Percentiles rank a stretch among this genome's conserved stretches.
Evolutionary conservation across 441 rosid genomes (phyloP).

Genomic region (Bocquillonia castaneifolia): DNA sequence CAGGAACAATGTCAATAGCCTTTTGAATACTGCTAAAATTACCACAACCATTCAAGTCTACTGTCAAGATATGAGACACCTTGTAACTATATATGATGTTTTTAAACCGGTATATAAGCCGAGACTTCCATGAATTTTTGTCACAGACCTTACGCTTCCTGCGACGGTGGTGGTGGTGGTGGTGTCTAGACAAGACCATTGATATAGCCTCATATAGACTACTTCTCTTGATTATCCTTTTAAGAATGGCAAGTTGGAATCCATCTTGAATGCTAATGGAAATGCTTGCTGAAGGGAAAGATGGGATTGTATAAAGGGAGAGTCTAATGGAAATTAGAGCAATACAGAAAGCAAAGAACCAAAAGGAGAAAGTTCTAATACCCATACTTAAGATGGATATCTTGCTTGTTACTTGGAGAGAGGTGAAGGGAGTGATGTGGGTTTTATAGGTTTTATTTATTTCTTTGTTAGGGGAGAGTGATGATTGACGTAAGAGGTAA

Average conservation of each 20-base stretch:
- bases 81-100: conserved; percentile 25
- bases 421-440: conserved; percentile 2
- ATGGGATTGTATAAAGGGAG: conserved; percentile 24
- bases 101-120: conserved; percentile 29
- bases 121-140: conserved; percentile 34
- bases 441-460: background rate
- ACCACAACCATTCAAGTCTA: conserved; percentile 58
- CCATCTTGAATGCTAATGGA: background rate
- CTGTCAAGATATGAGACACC: conserved; percentile 47
- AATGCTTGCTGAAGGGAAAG: conserved; percentile 1
- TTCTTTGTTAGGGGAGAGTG: conserved; percentile 1
- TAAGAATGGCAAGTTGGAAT: conserved; percentile 10
- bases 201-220: conserved; percentile 10
- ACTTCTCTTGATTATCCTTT: conserved; percentile 17
- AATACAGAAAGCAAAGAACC: conserved; percentile 34
- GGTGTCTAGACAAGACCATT: conserved; percentile 17
- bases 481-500: conserved; percentile 47
- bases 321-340: conserved; percentile 33
- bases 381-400: conserved; percentile 22
- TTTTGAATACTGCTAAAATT: conserved; percentile 60
- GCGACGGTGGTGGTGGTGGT: conserved; percentile 23
- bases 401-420: background rate
- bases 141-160: conserved; percentile 29
- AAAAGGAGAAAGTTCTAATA: conserved; percentile 27
- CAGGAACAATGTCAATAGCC: conserved; percentile 64